Conservation (phyloP, 257 asterid species). For the Henckelia pumila region DNA sequence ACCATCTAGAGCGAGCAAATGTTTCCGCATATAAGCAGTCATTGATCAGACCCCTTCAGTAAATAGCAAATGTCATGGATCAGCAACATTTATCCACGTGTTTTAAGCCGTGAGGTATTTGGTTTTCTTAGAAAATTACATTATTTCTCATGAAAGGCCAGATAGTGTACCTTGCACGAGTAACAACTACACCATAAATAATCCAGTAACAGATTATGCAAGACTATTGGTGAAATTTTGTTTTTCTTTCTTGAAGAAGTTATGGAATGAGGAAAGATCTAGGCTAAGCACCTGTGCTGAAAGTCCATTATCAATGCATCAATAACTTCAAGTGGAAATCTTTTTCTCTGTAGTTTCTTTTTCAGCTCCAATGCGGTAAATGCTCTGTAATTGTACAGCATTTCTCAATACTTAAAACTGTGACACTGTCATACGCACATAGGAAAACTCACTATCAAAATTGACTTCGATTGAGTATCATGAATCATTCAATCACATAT, state of each 20-base stretch:
- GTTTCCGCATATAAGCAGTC: conserved; percentile 85
- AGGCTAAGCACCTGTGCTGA: conserved; percentile 54
- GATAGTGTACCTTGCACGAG: conserved; percentile 1
- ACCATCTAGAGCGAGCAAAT: conserved; percentile 81
- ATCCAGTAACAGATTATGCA: conserved; percentile 3
- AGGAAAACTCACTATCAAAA: background rate
- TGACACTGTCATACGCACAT: background rate
- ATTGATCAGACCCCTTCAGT: conserved; percentile 72
- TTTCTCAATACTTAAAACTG: conserved; percentile 18
- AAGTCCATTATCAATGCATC: conserved; percentile 64
- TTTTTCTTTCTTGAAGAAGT: conserved; percentile 11
- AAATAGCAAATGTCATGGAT: conserved; percentile 23
- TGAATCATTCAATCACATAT: conserved; percentile 1
- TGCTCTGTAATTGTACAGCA: conserved; percentile 53
- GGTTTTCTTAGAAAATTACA: conserved; percentile 7
- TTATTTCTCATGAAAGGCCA: conserved; percentile 1
- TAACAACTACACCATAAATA: conserved; percentile 8
- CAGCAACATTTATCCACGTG: conserved; percentile 8
- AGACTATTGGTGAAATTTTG: conserved; percentile 18
- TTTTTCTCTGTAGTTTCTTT: conserved; percentile 69
- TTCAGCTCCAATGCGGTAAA: conserved; percentile 69
- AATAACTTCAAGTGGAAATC: conserved; percentile 45
- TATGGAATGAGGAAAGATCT: conserved; percentile 11
- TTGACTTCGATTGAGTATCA: conserved; percentile 9
- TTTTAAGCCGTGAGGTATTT: conserved; percentile 7